phyloP scores from a whole-genome alignment of 2,329 filamentous ascomycete genomes.

The Aspergillus sp. region DNA sequence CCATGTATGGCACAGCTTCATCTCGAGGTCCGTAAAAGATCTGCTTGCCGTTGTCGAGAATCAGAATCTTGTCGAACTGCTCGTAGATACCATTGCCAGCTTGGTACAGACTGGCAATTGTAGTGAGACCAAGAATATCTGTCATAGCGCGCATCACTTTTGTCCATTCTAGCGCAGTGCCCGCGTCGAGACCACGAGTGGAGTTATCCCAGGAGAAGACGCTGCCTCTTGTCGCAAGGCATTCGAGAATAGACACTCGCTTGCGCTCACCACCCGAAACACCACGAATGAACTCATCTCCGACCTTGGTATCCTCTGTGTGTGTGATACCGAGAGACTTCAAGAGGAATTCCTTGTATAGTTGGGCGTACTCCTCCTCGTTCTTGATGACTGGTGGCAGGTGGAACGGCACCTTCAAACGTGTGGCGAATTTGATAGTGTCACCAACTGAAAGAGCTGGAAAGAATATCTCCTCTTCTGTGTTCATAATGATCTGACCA shows the following conservation, averaged over 20 bases:
- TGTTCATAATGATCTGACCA: conserved; percentile 56
- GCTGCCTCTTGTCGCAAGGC: conserved; percentile 53
- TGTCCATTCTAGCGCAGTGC: conserved; percentile 56
- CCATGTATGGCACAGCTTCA: conserved; percentile 61
- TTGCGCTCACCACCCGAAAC: conserved; percentile 68
- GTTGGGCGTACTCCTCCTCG: conserved; percentile 1
- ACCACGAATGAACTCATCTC: conserved; percentile 61
- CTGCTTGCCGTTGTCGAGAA: conserved; percentile 61
- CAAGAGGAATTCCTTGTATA: conserved; percentile 4
- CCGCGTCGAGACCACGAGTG: conserved; percentile 61
- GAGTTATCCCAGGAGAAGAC: conserved; percentile 66
- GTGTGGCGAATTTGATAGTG: conserved; percentile 42
- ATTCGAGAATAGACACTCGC: conserved; percentile 66
- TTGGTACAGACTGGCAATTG: conserved; percentile 53
- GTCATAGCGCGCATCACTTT: conserved; percentile 59
- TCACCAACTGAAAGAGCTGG: conserved; percentile 48
- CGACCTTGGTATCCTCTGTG: conserved; percentile 56
- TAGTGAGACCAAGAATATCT: conserved; percentile 54
- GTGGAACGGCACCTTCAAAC: conserved; percentile 4
- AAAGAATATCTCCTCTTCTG: conserved; percentile 51
- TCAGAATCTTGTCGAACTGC: conserved; percentile 64
- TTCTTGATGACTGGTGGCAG: neutral
- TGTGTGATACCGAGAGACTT: conserved; percentile 4
- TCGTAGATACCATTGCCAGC: conserved; percentile 53
- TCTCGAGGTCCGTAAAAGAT: conserved; percentile 61